A percentile compares a stretch with the other conserved stretches of the same genome.
phyloP scores from a whole-genome alignment of 2,329 filamentous ascomycete genomes.

The Scytalidium lignicola region DNA sequence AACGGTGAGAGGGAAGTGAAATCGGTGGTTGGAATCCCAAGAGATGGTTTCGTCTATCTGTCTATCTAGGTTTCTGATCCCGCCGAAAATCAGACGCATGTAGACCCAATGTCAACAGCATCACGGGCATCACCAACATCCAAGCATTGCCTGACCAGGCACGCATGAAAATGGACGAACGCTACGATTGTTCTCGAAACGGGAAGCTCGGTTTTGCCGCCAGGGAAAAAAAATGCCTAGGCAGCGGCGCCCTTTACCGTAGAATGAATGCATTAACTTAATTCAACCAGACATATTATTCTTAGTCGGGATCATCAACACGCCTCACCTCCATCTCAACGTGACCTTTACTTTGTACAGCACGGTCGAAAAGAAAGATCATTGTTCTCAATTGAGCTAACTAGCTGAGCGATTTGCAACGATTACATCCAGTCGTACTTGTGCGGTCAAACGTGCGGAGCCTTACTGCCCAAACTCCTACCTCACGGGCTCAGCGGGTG shows the following conservation, averaged over 20 bases:
- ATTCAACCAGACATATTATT: no score
- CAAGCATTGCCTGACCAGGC: not conserved
- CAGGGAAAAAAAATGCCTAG: not conserved
- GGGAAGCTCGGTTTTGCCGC: not conserved
- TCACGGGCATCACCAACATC: not conserved
- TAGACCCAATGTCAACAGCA: not conserved
- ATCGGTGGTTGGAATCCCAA: no score
- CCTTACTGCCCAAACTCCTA: not conserved
- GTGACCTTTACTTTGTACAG: no score
- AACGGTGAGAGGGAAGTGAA: not conserved
- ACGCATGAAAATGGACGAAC: not conserved
- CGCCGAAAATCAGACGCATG: not conserved
- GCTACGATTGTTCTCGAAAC: not conserved
- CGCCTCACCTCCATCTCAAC: no score
- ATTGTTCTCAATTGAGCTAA: no score
- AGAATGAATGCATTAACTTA: no score
- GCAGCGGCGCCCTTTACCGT: not conserved
- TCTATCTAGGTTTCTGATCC: no score
- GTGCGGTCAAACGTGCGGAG: not conserved
- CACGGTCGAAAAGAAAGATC: no score
- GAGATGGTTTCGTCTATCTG: no score
- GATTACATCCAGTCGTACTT: no score
- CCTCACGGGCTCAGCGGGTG: not conserved
- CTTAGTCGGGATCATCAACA: no score
- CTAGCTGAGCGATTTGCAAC: no score